Evolutionary conservation across 2,329 filamentous ascomycete genomes (phyloP).

Genomic region (Diaporthe citriasiana): DNA sequence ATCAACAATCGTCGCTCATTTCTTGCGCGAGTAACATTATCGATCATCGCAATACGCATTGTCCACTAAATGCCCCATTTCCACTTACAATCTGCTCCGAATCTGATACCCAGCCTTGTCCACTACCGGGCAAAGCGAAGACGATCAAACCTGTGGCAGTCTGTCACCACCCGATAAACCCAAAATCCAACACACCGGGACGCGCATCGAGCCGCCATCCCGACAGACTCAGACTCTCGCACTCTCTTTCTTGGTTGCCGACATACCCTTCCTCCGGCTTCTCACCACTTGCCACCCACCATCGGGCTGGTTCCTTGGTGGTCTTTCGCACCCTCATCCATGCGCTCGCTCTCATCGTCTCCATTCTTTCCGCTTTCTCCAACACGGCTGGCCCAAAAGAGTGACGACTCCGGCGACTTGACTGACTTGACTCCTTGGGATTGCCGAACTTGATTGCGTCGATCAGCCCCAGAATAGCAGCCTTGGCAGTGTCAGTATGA

Average conservation of each 20-base stretch:
- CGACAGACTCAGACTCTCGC: slow-evolving; percentile 1
- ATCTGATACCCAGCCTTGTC: slow-evolving; percentile 38
- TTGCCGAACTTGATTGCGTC: slow-evolving; percentile 24
- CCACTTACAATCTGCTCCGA: slow-evolving; percentile 13
- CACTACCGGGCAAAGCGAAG: slow-evolving; percentile 39
- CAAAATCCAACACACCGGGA: slow-evolving; percentile 19
- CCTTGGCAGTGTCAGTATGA: slow-evolving; percentile 38
- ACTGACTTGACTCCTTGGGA: slow-evolving; percentile 6
- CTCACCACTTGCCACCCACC: background rate
- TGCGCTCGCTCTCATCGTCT: slow-evolving; percentile 2
- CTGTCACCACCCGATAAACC: slow-evolving; percentile 8
- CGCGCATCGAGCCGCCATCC: background rate
- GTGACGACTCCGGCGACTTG: slow-evolving; percentile 13
- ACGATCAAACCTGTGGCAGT: slow-evolving; percentile 37
- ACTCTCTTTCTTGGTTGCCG: background rate
- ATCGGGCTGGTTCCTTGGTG: slow-evolving; percentile 27
- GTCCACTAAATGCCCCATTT: slow-evolving; percentile 32
- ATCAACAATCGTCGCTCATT: slow-evolving; percentile 25
- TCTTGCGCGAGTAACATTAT: slow-evolving; percentile 28
- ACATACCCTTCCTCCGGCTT: background rate
- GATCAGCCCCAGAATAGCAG: slow-evolving; percentile 34
- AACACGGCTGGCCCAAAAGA: slow-evolving; percentile 9
- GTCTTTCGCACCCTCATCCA: background rate
- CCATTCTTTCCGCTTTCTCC: slow-evolving; percentile 14
- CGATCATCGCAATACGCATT: slow-evolving; percentile 38